phyloP scores from a whole-genome alignment of 345 rosid species.

The Linum lewisii region DNA sequence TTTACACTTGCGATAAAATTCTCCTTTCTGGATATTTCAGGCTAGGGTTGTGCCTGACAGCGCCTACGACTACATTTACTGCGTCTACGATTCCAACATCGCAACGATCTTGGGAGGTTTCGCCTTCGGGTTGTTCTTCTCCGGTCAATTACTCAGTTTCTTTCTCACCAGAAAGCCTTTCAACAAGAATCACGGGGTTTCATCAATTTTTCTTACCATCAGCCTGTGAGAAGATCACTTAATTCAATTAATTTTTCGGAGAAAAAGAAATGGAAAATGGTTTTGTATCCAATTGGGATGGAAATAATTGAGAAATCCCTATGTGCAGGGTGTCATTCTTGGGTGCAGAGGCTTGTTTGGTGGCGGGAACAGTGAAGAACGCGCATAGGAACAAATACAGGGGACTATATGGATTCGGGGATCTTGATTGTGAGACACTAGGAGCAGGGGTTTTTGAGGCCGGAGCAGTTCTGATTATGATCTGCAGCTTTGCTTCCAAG shows the following conservation, averaged over 20 bases:
- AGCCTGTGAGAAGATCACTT: not conserved
- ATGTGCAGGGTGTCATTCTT: constrained; percentile 3
- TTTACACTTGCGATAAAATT: too few species aligned
- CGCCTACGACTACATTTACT: not conserved
- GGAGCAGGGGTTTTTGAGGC: constrained; percentile 3
- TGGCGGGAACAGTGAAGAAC: constrained; percentile 8
- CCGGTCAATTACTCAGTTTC: constrained; percentile 2
- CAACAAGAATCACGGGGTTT: not conserved
- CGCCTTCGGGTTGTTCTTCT: not conserved
- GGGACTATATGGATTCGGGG: not conserved
- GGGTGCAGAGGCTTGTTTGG: constrained; percentile 4
- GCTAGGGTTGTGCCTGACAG: not conserved
- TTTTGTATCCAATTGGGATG: too few species aligned
- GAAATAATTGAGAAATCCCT: too few species aligned
- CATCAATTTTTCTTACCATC: not conserved
- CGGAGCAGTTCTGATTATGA: constrained; percentile 3
- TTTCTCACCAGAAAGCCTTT: not conserved
- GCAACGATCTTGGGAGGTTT: constrained; percentile 4
- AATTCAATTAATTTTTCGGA: too few species aligned
- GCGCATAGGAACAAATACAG: not conserved
- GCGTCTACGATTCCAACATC: constrained; percentile 5
- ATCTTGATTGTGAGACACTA: not conserved
- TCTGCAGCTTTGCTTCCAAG: constrained; percentile 5
- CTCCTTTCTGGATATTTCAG: not conserved
- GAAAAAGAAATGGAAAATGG: too few species aligned